Evolutionary conservation across 2,329 filamentous ascomycete species (phyloP).

Genomic region (Cercospora citrullina): DNA sequence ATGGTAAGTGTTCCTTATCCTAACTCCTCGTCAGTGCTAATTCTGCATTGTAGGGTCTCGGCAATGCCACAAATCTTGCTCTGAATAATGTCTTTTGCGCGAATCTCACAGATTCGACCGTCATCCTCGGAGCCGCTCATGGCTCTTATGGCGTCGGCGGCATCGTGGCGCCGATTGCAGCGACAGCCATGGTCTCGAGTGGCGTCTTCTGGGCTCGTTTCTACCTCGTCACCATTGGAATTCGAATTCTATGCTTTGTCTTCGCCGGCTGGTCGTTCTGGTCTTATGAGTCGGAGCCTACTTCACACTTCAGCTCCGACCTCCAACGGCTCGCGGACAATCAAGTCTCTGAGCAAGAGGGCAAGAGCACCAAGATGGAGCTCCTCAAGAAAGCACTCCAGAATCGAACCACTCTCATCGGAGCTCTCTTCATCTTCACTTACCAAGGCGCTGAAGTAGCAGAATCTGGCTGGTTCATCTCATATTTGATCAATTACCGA

Average conservation of each 20-base stretch:
- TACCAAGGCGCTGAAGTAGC: conserved; percentile 85
- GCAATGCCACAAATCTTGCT: conserved; percentile 53
- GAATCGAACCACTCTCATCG: conserved; percentile 65
- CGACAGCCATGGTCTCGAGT: conserved; percentile 68
- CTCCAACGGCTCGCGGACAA: conserved; percentile 48
- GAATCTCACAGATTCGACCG: conserved; percentile 54
- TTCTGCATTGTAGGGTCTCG: conserved; percentile 44
- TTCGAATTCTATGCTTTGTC: conserved; percentile 58
- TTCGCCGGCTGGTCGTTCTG: conserved; percentile 68
- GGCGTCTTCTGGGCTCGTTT: conserved; percentile 68
- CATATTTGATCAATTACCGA: conserved; percentile 73
- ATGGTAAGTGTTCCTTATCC: conserved; percentile 39
- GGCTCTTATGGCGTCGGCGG: conserved; percentile 59
- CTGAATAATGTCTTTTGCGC: conserved; percentile 59
- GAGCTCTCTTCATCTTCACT: conserved; percentile 78
- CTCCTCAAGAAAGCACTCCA: conserved; percentile 53
- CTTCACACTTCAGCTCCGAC: conserved; percentile 45
- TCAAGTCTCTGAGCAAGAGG: conserved; percentile 39
- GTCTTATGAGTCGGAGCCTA: conserved; percentile 64
- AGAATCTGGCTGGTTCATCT: conserved; percentile 84
- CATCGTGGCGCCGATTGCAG: conserved; percentile 67
- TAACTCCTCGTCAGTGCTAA: neutral
- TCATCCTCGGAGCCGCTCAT: conserved; percentile 62
- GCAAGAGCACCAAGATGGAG: conserved; percentile 52
- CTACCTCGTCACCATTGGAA: conserved; percentile 65